Conservation (phyloP, 2,329 filamentous ascomycete species). For the Clonostachys solani region DNA sequence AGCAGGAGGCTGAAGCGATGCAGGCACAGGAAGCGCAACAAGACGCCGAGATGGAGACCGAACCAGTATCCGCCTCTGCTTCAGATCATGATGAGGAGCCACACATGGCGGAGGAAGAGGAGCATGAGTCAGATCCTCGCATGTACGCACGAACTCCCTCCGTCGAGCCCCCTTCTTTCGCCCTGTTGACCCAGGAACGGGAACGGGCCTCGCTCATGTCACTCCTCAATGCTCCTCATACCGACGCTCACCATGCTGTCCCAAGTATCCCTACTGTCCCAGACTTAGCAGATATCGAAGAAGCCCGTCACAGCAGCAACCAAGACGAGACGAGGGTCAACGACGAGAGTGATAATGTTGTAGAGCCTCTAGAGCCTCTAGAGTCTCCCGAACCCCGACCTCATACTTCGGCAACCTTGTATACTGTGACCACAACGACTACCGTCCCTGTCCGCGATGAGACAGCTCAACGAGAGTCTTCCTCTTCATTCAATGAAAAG, state of each 20-base stretch:
- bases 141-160: conserved; percentile 57
- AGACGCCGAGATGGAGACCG: conserved; percentile 7
- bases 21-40: conserved; percentile 17
- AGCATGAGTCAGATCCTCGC: conserved; percentile 23
- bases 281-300: not conserved
- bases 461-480: conserved; percentile 26
- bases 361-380: conserved; percentile 9
- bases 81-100: conserved; percentile 3
- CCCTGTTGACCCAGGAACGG: conserved; percentile 46
- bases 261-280: conserved; percentile 36
- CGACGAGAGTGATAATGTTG: not conserved
- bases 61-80: conserved; percentile 6
- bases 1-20: conserved; percentile 43
- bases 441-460: conserved; percentile 49
- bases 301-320: not conserved
- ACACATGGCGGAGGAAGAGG: conserved; percentile 11
- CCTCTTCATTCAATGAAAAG: conserved; percentile 36
- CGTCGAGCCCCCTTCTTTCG: conserved; percentile 57
- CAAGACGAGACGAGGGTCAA: not conserved
- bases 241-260: conserved; percentile 22
- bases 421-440: conserved; percentile 43
- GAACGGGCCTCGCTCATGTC: conserved; percentile 49
- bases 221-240: conserved; percentile 52
- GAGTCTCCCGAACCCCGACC: conserved; percentile 25
- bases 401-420: conserved; percentile 41